Evolutionary conservation across 139 green algal species (phyloP), one percentile per base, ranked within the genome.

Genomic region (Chlamydomonas sp.): DNA sequence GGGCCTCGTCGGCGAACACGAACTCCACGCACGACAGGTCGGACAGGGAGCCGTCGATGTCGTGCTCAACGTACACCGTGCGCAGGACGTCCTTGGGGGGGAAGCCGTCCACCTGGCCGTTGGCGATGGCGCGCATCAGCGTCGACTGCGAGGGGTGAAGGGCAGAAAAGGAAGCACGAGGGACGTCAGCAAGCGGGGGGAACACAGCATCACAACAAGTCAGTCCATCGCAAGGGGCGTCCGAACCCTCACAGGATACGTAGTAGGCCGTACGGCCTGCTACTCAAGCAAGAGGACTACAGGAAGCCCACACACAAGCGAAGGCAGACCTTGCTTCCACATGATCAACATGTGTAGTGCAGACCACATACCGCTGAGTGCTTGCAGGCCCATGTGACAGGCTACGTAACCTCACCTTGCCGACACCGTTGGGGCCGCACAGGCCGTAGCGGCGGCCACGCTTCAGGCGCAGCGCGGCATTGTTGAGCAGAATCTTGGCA

Each of bases 101-200:
- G 92, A 99, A 98, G 81, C 96, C 96, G 74, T 99, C 96, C 60
- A 93, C 87, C 94, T 99, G 94, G 77, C 95, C 95, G 89, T 97
- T 97, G 90, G 95, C 94, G 79, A 99, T 99, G 86, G 96, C 96
- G 81, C 96, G 93, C 96, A 99, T 98, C 31, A 99, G 96, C 17
- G 96, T 99, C 20, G 96, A 97, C 93, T 83, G 78, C 77, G 20
- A 69, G 64, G 64, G 64, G 64, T 10, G 64, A 12, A 69, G 12
- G 12, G 64, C 20, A 16, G 69, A 18, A 16, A 49, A 49, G 31
- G 31, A 49, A 49, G 31, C 31, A 49, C 31, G 31, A 49, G 31
- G 31, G 31, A 49, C 31, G 31, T 49, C 31, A 49, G 31, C 31
- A 49, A 49, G n/a, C n/a, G n/a, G 31, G 31, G 31, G 31, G 31